Evolutionary conservation across 208 protist genomes (phyloP).

Genomic region (Leishmania mexicana): DNA sequence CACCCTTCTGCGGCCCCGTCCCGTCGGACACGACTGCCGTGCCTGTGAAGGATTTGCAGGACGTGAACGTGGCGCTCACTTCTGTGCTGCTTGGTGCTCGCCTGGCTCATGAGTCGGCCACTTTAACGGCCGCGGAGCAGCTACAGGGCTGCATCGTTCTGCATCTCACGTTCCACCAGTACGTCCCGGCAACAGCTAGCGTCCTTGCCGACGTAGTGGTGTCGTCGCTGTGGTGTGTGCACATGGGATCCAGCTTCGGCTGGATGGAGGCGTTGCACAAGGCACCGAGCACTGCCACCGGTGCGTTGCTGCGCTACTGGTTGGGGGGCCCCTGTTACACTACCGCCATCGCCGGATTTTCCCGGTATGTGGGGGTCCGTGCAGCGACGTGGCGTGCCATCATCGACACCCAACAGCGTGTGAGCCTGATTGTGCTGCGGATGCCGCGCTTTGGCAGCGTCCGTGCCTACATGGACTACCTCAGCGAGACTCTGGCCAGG

Average conservation of each 20-base stretch:
- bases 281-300: neutral
- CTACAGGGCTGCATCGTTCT: neutral
- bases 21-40: slow-evolving; percentile 23
- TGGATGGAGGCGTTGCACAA: slow-evolving; percentile 18
- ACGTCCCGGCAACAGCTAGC: slow-evolving; percentile 14
- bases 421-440: slow-evolving; percentile 23
- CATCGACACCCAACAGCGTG: slow-evolving; percentile 2
- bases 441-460: slow-evolving; percentile 42
- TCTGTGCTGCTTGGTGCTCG: no score
- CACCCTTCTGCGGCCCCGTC: slow-evolving; percentile 43
- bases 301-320: no score
- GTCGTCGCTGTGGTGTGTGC: slow-evolving; percentile 46
- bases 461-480: slow-evolving; percentile 31
- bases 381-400: slow-evolving; percentile 21
- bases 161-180: slow-evolving; percentile 46
- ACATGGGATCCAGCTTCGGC: slow-evolving; percentile 16
- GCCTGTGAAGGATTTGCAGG: slow-evolving; percentile 6
- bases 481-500: neutral
- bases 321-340: no score
- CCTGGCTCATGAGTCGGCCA: no score
- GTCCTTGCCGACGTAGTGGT: slow-evolving; percentile 29
- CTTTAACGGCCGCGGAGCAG: no score
- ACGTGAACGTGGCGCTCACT: no score
- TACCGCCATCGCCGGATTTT: slow-evolving; percentile 13
- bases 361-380: slow-evolving; percentile 19